Percentiles rank a stretch among this genome's conserved stretches.
phyloP scores from a whole-genome alignment of 768 basidiomycete genomes.

The Auricularia auricula-judae region DNA sequence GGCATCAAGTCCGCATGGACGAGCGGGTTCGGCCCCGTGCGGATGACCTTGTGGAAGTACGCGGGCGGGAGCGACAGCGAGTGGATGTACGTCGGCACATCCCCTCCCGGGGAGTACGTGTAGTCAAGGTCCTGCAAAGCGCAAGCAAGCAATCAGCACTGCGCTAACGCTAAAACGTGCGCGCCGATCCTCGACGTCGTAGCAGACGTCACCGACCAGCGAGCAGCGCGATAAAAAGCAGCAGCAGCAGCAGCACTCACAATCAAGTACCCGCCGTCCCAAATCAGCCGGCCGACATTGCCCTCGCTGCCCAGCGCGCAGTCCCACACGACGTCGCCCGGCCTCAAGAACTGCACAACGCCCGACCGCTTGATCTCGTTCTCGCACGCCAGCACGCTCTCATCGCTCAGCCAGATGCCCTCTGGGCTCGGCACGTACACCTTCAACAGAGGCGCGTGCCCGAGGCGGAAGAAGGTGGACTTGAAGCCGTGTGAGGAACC shows the following conservation, averaged over 20 bases:
- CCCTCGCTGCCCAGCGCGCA: constrained; percentile 78
- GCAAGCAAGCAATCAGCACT: constrained; percentile 6
- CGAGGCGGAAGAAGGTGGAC: constrained; percentile 58
- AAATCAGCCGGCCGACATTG: constrained; percentile 71
- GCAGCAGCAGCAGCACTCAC: constrained; percentile 32
- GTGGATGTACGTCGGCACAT: constrained; percentile 71
- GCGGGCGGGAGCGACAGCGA: constrained; percentile 76
- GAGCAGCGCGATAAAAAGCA: not conserved
- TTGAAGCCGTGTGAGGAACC: constrained; percentile 27
- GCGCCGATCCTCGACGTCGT: not conserved
- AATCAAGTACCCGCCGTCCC: constrained; percentile 84
- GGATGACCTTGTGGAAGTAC: constrained; percentile 79
- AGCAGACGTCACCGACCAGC: not conserved
- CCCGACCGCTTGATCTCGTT: constrained; percentile 65
- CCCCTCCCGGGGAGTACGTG: constrained; percentile 62
- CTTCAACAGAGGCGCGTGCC: constrained; percentile 65
- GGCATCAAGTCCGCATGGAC: constrained; percentile 64
- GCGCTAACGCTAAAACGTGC: not conserved
- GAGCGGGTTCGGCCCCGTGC: constrained; percentile 40
- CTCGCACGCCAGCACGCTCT: constrained; percentile 73
- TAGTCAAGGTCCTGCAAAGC: constrained; percentile 67
- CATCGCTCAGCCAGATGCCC: constrained; percentile 77
- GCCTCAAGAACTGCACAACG: constrained; percentile 46
- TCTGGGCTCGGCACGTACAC: constrained; percentile 82
- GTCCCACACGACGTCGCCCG: constrained; percentile 83